Conservation (phyloP, 2,329 filamentous ascomycete species). For the Metarhizium humberi region DNA sequence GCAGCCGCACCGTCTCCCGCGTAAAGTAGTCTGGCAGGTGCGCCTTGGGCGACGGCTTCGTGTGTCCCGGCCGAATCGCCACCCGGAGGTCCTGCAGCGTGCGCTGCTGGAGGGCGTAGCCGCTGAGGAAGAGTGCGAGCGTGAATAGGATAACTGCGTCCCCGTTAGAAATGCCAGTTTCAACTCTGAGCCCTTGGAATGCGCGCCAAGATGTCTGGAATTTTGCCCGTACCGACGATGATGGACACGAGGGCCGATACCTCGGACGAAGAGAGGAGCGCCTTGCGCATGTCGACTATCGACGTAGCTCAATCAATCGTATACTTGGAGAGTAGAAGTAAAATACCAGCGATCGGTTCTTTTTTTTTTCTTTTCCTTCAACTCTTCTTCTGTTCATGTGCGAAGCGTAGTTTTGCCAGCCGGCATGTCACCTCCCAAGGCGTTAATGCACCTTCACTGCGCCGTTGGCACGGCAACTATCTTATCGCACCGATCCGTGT, state of each 20-base stretch:
- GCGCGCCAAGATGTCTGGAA: no score
- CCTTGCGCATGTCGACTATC: constrained; percentile 20
- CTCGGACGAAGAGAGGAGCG: constrained; percentile 61
- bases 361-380: background rate
- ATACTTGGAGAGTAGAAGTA: background rate
- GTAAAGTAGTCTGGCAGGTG: constrained; percentile 43
- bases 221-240: constrained; percentile 44
- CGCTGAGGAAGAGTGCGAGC: constrained; percentile 73
- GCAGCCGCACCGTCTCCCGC: constrained; percentile 33
- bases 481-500: constrained; percentile 22
- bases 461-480: constrained; percentile 34
- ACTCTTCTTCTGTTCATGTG: background rate
- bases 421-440: background rate
- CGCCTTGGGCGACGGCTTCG: constrained; percentile 36
- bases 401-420: background rate
- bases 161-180: background rate
- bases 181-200: constrained; percentile 5
- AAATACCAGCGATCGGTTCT: background rate
- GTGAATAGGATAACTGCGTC: constrained; percentile 65
- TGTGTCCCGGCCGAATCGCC: constrained; percentile 49
- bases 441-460: no score
- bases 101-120: constrained; percentile 80
- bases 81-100: constrained; percentile 69
- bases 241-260: constrained; percentile 60
- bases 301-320: background rate